phyloP scores from a whole-genome alignment of 2,329 filamentous ascomycete genomes.

The Xylariaceae sp. region DNA sequence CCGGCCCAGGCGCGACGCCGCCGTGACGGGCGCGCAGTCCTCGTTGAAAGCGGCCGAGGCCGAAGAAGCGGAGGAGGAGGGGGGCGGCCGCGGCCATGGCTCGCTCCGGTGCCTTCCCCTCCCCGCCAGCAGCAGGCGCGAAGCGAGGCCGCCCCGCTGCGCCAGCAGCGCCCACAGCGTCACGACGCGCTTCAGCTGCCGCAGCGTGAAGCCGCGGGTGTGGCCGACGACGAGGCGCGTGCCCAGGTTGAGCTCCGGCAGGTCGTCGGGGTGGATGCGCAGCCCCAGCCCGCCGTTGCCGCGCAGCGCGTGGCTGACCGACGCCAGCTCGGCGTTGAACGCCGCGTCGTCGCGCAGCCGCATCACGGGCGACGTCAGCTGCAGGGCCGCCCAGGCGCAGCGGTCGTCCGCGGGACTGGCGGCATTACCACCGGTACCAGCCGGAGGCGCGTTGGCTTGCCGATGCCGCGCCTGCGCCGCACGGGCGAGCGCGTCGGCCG shows the following conservation, averaged over 20 bases:
- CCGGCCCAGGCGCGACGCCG: constrained; percentile 1
- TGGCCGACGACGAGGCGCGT: constrained; percentile 11
- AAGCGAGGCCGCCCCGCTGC: not conserved
- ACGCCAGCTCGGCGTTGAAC: not conserved
- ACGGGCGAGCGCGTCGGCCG: no score
- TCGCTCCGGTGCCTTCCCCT: constrained; percentile 1
- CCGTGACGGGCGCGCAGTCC: constrained; percentile 1
- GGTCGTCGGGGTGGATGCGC: constrained; percentile 11
- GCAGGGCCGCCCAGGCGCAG: constrained; percentile 11
- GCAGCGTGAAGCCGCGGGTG: constrained; percentile 10
- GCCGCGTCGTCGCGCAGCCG: not conserved
- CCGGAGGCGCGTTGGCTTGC: not conserved
- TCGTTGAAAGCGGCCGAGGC: no score
- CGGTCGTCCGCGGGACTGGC: not conserved
- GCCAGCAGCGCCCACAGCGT: constrained; percentile 4
- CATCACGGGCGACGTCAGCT: constrained; percentile 14
- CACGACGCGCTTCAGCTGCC: constrained; percentile 13
- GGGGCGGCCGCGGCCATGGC: not conserved
- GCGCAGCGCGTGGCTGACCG: constrained; percentile 6
- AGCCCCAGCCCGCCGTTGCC: no score
- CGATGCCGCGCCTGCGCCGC: not conserved
- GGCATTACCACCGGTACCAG: not conserved
- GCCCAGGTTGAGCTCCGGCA: constrained; percentile 7
- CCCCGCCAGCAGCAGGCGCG: constrained; percentile 3
- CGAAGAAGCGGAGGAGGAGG: no score